Evolutionary conservation across 2,329 filamentous ascomycete genomes (phyloP), one percentile per base, ranked within the genome.

Genomic region (Blastomyces gilchristii): DNA sequence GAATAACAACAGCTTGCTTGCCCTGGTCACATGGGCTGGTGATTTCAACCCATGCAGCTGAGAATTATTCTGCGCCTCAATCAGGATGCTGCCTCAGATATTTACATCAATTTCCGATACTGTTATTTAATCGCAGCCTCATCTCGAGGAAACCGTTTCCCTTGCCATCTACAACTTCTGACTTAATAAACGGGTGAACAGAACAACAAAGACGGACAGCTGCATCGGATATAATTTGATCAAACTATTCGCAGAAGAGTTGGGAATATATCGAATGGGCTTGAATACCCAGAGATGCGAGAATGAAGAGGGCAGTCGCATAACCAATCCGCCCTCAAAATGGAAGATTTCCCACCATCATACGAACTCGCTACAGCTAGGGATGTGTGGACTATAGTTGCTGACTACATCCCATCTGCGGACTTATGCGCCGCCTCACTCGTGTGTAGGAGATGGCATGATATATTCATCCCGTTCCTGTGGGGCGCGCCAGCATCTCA

Each of bases 401-500:
- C 84, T 9, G 77, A 74, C 18, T 85, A 85, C 66, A 78, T 86
- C 5, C 76, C 78, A 0, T 84, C 83, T 2, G 76, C 78, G 39
- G 81, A 84, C 63, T 76, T 86, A 5, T 85, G 81, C 66, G 77
- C 82, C 31, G 80, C 79, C 8, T 80, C 81, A 5, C 72, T 85
- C 37, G 83, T 86, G 9, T 84, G 80, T 67, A 79, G 74, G 62
- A 74, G 76, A 75, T 86, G 84, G 83, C 82, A 86, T 68, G 68
- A 73, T 37, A 79, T 81, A n/a, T 85, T 86, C 67, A 78, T 80
- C 61, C 82, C 82, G 2, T 80, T 82, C 65, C 76, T 87, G 1
- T 87, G 84, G 84, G 84, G 84, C 18, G 81, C 83, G 68, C 84
- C 84, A 25, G 83, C 84, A 0, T 85, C 83, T 9, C 83, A 86